Evolutionary conservation across 768 basidiomycete species (phyloP).

Genomic region (Chlorophyllum brunneum): DNA sequence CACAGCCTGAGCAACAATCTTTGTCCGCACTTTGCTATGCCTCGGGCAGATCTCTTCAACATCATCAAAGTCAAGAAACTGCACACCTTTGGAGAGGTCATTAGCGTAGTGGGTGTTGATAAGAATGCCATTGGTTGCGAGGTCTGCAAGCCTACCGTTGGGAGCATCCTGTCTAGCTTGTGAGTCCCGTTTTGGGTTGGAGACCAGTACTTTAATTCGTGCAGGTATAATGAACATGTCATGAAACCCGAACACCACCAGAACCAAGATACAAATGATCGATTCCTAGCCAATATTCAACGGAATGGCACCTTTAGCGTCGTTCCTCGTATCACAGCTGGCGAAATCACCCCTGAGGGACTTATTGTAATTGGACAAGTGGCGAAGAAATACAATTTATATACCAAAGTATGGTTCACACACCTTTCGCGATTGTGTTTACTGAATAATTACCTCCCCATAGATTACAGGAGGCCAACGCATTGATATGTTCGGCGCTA

Average conservation of each 20-base stretch:
- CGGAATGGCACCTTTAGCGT: conserved; percentile 70
- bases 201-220: neutral
- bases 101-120: conserved; percentile 44
- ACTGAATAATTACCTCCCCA: neutral
- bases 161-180: conserved; percentile 44
- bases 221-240: conserved; percentile 58
- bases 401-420: conserved; percentile 42
- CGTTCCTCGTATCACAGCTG: conserved; percentile 66
- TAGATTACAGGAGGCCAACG: conserved; percentile 42
- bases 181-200: conserved; percentile 11
- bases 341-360: conserved; percentile 66
- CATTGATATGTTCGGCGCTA: conserved; percentile 70
- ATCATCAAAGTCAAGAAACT: conserved; percentile 62
- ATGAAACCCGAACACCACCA: conserved; percentile 60
- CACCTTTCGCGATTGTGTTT: neutral
- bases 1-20: conserved; percentile 53
- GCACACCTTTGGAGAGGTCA: conserved; percentile 49
- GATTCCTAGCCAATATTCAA: conserved; percentile 70
- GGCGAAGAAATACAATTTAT: conserved; percentile 63
- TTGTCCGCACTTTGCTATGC: conserved; percentile 63
- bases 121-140: conserved; percentile 62
- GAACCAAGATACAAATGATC: conserved; percentile 73
- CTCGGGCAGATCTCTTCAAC: conserved; percentile 64
- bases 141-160: conserved; percentile 68
- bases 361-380: conserved; percentile 62